Evolutionary conservation across 2,329 filamentous ascomycete genomes (phyloP), one percentile per base, ranked within the genome.

Genomic region (Ascochyta koolunga): DNA sequence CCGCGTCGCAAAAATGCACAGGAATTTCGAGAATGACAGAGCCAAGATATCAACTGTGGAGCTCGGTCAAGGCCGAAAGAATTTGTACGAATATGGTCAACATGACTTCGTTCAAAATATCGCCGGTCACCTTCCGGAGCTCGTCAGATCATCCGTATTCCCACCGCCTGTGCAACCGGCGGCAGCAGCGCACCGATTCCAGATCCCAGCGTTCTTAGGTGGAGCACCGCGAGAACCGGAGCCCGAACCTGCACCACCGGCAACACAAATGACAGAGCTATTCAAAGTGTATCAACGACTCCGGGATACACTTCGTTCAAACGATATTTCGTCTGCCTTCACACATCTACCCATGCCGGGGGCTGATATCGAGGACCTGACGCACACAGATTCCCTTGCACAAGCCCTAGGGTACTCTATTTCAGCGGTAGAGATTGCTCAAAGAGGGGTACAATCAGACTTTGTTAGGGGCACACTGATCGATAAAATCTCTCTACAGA

Each of bases 361-460:
- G 5, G 66, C 65, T 16, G 69, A 67, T 9, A 51, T 68, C 0
- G 80, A 83, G 37, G 82, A 84, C 27, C 65, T 82, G 52, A 78
- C 80, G 1, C 72, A 80, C 54, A 78, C 78, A 52, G 86, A 89
- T 64, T 82, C 83, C 1, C 74, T 92, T 10, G 83, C 86, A 13
- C 81, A 82, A 53, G 80, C 86, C 1, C 86, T 97, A 13, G 93
- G 91, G 2, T 91, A 87, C 70, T 93, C 93, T 0, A 92, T 99
- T 54, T 88, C 92, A 8, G 87, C 92, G 0, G 87, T 90, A 4
- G 95, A 99, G 76, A 96, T 98, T 61, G 88, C 93, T 59, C 92
- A 97, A 72, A 89, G 95, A 64, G 95, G 95, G 6, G 81, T 91
- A 3, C 89, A 91, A 64, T 86, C 87, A 19, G 85, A 89, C 60